Percentiles rank a stretch among this genome's conserved stretches.
phyloP scores from a whole-genome alignment of 2,329 filamentous ascomycete genomes.

The Sporothrix phasma region DNA sequence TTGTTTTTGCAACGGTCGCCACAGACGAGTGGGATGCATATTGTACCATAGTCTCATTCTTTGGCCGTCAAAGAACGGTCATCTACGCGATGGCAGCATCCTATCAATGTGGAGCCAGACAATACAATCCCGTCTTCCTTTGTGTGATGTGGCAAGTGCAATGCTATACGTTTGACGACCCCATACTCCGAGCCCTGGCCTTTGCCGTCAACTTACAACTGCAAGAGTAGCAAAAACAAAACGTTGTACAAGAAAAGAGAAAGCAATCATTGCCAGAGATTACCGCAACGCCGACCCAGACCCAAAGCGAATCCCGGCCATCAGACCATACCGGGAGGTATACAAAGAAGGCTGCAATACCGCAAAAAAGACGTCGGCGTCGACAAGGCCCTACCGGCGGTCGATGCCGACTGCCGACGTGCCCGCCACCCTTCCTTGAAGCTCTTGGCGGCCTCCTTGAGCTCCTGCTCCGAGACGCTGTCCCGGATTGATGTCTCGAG shows the following conservation, averaged over 20 bases:
- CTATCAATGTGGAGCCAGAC: neutral
- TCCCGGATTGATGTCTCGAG: slow-evolving; percentile 85
- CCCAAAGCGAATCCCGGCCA: neutral
- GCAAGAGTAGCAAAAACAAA: neutral
- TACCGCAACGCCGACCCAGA: neutral
- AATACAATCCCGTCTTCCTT: neutral
- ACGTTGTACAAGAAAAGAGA: no score
- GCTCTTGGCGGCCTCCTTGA: slow-evolving; percentile 56
- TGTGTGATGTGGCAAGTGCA: neutral
- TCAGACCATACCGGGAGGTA: neutral
- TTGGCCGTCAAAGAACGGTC: neutral
- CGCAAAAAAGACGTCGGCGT: neutral
- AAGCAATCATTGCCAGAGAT: no score
- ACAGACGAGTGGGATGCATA: slow-evolving; percentile 3
- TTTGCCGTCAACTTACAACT: neutral
- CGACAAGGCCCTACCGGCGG: slow-evolving; percentile 18
- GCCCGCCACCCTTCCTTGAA: slow-evolving; percentile 77
- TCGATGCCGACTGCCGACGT: slow-evolving; percentile 34
- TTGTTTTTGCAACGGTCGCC: slow-evolving; percentile 7
- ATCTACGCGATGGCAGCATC: neutral
- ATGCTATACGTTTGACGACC: neutral
- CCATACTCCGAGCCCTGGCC: neutral
- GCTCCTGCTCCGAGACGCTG: slow-evolving; percentile 70
- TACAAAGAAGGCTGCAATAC: neutral
- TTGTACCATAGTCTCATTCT: slow-evolving; percentile 4